Conservation (phyloP, 805 yeast genomes). For the Saturnispora dispora region DNA sequence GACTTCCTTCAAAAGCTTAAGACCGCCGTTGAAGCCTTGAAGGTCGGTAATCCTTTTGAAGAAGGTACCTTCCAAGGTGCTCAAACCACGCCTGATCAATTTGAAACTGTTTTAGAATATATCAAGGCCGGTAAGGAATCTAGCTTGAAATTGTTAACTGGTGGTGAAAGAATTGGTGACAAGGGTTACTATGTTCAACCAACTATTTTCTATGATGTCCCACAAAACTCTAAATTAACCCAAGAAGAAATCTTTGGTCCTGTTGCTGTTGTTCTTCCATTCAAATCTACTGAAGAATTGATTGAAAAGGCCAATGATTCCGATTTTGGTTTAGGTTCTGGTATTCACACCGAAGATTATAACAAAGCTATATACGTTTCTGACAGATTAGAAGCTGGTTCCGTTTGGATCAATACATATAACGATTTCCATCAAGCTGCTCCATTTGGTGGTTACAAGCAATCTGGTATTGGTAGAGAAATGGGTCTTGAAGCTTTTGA, state of each 20-base stretch:
- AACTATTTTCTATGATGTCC: slow-evolving; percentile 78
- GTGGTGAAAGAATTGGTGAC: slow-evolving; percentile 68
- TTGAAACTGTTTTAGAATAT: slow-evolving; percentile 54
- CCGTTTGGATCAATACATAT: slow-evolving; percentile 73
- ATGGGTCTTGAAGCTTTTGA: slow-evolving; percentile 62
- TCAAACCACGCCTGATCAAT: slow-evolving; percentile 60
- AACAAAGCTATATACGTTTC: slow-evolving; percentile 61
- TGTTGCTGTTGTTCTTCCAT: slow-evolving; percentile 67
- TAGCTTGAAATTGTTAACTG: slow-evolving; percentile 66
- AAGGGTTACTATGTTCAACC: slow-evolving; percentile 73
- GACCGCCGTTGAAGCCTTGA: slow-evolving; percentile 38
- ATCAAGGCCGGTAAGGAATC: slow-evolving; percentile 56
- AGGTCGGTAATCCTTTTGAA: slow-evolving; percentile 75
- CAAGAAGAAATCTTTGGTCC: slow-evolving; percentile 91
- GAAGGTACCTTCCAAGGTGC: slow-evolving; percentile 65
- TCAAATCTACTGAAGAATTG: slow-evolving; percentile 65
- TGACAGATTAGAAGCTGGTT: slow-evolving; percentile 63
- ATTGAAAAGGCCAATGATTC: slow-evolving; percentile 66
- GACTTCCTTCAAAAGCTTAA: slow-evolving; percentile 51
- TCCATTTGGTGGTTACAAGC: slow-evolving; percentile 66
- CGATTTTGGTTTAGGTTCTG: slow-evolving; percentile 81
- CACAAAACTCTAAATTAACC: slow-evolving; percentile 62
- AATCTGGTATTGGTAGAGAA: slow-evolving; percentile 66
- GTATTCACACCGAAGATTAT: slow-evolving; percentile 65
- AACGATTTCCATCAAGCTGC: slow-evolving; percentile 58